A percentile compares a stretch with the other conserved stretches of the same genome.
Conservation (phyloP, 139 green algal genomes). For the Chlamydomonas schloesseri region DNA sequence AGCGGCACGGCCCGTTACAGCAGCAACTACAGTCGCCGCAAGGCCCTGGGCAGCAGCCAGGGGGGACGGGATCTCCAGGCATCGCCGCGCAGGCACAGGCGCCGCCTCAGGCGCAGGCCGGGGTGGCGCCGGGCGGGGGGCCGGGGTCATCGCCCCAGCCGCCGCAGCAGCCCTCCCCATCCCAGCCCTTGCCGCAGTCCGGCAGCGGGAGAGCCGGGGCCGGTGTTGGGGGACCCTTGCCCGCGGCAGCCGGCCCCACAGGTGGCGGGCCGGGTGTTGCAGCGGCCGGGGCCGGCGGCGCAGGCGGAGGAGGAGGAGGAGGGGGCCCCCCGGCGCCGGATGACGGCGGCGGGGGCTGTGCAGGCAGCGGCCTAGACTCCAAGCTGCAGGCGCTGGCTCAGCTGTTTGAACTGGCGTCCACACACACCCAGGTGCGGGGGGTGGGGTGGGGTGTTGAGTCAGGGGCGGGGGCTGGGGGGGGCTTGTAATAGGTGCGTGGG, state of each 20-base stretch:
- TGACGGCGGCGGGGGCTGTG: not conserved
- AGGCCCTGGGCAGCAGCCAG: not conserved
- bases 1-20: not conserved
- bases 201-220: not conserved
- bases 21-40: not conserved
- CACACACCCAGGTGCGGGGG: constrained; percentile 49
- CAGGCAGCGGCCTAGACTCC: constrained; percentile 59
- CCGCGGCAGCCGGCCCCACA: not conserved
- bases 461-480: not conserved
- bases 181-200: not conserved
- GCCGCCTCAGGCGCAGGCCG: not conserved
- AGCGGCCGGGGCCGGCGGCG: not conserved
- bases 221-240: too few species aligned
- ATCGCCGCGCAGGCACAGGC: too few species aligned
- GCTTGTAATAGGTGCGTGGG: not conserved
- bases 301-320: not conserved
- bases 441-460: not conserved
- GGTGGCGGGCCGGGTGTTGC: not conserved
- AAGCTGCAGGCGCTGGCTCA: constrained; percentile 69
- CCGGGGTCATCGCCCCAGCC: too few species aligned
- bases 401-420: constrained; percentile 79
- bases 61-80: too few species aligned
- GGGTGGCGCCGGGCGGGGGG: too few species aligned
- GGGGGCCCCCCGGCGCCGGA: not conserved
- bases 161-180: not conserved